Evolutionary conservation across 306 rosid genomes (phyloP), one percentile per base, ranked within the genome.

Genomic region (Glycine latifolia): DNA sequence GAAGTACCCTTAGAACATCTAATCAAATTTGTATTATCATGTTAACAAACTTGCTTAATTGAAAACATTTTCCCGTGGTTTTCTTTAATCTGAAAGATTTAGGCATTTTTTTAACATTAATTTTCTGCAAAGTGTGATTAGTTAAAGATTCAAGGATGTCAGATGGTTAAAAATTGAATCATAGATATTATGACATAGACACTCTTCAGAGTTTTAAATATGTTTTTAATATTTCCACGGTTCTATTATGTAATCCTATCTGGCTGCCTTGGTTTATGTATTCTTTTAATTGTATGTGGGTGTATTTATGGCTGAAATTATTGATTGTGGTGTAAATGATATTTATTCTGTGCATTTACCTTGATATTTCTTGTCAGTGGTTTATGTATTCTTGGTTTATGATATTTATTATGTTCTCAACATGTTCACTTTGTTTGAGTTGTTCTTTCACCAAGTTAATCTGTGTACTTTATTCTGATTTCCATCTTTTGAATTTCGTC

Each of bases 371-470:
- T 79, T 54, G 16, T 79, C 44, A 14, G 41, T n/a, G n/a, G n/a
- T n/a, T n/a, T n/a, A n/a, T n/a, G n/a, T n/a, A n/a, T n/a, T n/a
- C n/a, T n/a, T n/a, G n/a, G n/a, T n/a, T n/a, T n/a, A n/a, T n/a
- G n/a, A n/a, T n/a, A n/a, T n/a, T n/a, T n/a, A n/a, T n/a, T n/a
- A n/a, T 48, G 11, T 76, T 31, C 35, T 39, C 41, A 14, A 15
- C 15, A 26, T 84, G 15, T 73, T 50, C 67, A 35, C 48, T 72
- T 81, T 87, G 83, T 79, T 72, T 43, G 5, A 77, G 76, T 31
- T 54, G 33, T 77, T 84, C 55, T 78, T 72, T 81, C 39, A 63
- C 50, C 10, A 31, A 56, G 52, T 46, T 47, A 15, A 56, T 59
- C 9, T 56, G 13, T 44, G 62, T 39, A 62, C 46, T 33, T 20